Base-by-base conservation (phyloP, 2,329 filamentous ascomycete species). In the Hypoxylon sp. region DNA sequence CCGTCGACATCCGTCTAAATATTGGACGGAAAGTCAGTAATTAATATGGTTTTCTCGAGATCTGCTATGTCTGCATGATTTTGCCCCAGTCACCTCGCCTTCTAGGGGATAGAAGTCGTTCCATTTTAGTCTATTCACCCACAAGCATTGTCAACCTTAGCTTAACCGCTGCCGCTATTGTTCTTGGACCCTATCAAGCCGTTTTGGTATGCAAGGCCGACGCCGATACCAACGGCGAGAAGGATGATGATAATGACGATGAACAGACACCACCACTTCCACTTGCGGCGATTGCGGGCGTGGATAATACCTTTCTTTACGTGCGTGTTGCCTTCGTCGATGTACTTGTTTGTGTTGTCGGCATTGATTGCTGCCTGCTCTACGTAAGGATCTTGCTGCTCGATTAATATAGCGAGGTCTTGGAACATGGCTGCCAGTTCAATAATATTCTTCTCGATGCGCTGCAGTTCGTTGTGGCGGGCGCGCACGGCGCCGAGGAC, bases 401-500 rank as follows among this genome's bases (percentile, higher is more conserved):
- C 87, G 64, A 95, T 89, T 66, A 91, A 84, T 73, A 91, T 88
- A 65, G 91, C 91, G 68, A 96, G 88, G 75, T 94, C 89, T 71
- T 90, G 84, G 83, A 93, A 94, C 73, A 95, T 85, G 51, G 85
- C 78, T 25, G 88, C 85, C 45, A 95, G 86, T 78, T 95, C 91
- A 36, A 83, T 82, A 70, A 95, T 85, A 5, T 91, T 93, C 77
- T 87, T 85, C 80, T 95, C 92, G 73, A 96, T 95, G 79, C 88
- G 89, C 81, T 93, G 88, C 70, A 95, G 90, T 81, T 95, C 93
- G 77, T 92, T 93, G 84, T 95, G 93, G 61, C 93, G 91, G 38
- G 91, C 92, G 71, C 91, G 91, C 41, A 95, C 93, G 69, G 91
- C 91, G 70, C 91, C 91, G 53, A 95, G 88, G 6, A 93, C 89